A percentile compares a stretch with the other conserved stretches of the same genome.
Evolutionary conservation across 2,329 filamentous ascomycete species (phyloP).

Genomic region (Diaporthe aspalathi): DNA sequence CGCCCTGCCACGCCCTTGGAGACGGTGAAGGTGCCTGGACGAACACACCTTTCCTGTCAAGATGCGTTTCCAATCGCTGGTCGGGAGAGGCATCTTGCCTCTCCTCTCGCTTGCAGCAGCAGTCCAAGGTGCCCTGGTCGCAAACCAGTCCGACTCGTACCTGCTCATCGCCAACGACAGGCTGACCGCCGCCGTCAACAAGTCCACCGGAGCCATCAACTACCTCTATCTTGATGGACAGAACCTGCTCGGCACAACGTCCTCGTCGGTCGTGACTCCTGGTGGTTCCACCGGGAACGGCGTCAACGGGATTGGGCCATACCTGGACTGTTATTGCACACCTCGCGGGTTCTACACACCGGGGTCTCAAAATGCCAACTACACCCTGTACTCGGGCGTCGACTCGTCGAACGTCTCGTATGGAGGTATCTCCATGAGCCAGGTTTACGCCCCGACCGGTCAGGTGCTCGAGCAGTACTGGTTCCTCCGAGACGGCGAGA

Average conservation of each 20-base stretch:
- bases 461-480: slow-evolving; percentile 73
- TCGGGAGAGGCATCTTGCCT: neutral
- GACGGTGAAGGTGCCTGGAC: neutral
- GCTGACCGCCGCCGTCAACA: slow-evolving; percentile 38
- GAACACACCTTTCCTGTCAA: neutral
- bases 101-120: slow-evolving; percentile 17
- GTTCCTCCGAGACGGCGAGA: slow-evolving; percentile 72
- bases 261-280: slow-evolving; percentile 30
- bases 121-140: slow-evolving; percentile 29
- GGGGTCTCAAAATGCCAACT: slow-evolving; percentile 59
- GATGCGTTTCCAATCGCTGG: slow-evolving; percentile 21
- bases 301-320: slow-evolving; percentile 35
- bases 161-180: slow-evolving; percentile 39
- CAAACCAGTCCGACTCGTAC: slow-evolving; percentile 38
- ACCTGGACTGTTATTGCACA: slow-evolving; percentile 69
- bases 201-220: slow-evolving; percentile 31
- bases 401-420: slow-evolving; percentile 64
- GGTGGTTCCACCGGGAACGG: slow-evolving; percentile 36
- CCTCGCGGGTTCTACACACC: slow-evolving; percentile 70
- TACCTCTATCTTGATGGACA: slow-evolving; percentile 38
- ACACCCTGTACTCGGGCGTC: slow-evolving; percentile 62
- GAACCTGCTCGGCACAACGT: slow-evolving; percentile 34
- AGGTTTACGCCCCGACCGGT: slow-evolving; percentile 67
- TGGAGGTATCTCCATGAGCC: slow-evolving; percentile 69
- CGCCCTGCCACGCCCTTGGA: neutral